These are phyloP conservation scores for Hanseniaspora mollemarum DNA, from an alignment of 805 yeast species.

Conservation along the genomic window DNA sequence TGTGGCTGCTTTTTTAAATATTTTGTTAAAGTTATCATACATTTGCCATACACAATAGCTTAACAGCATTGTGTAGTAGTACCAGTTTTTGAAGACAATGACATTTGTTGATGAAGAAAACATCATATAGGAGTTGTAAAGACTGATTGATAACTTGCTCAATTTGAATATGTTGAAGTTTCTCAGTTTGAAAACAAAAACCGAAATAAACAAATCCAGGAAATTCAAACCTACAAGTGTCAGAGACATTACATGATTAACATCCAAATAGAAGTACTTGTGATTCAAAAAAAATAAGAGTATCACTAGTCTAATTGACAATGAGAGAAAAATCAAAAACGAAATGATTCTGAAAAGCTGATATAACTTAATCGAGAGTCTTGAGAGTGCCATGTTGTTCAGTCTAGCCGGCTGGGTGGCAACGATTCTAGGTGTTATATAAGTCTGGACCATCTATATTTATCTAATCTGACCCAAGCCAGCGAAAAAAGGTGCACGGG, in stretches of 20 bases:
- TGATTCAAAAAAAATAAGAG: conserved; percentile 6
- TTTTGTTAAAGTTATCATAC: conserved; percentile 11
- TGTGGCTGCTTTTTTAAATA: neutral
- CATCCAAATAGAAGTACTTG: conserved; percentile 11
- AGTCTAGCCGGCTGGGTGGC: too few relatives aligned
- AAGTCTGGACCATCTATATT: too few relatives aligned
- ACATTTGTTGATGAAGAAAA: neutral
- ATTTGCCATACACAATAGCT: conserved; percentile 11
- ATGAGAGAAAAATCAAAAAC: conserved; percentile 1
- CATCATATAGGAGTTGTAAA: conserved; percentile 3
- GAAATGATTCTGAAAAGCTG: conserved; percentile 8
- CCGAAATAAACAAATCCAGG: conserved; percentile 1
- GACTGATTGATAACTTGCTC: neutral
- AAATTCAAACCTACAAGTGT: neutral
- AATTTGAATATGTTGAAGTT: neutral
- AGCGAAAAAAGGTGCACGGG: too few relatives aligned
- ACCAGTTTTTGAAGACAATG: conserved; percentile 11
- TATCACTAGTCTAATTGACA: conserved; percentile 6
- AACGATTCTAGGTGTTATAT: too few relatives aligned
- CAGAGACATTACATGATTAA: neutral
- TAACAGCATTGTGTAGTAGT: conserved; percentile 8
- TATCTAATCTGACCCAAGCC: too few relatives aligned
- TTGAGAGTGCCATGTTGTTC: conserved; percentile 6
- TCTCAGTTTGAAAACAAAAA: neutral
- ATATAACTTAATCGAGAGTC: neutral